Conservation (phyloP, 2,329 filamentous ascomycete genomes). For the Trichoderma citrinoviride region DNA sequence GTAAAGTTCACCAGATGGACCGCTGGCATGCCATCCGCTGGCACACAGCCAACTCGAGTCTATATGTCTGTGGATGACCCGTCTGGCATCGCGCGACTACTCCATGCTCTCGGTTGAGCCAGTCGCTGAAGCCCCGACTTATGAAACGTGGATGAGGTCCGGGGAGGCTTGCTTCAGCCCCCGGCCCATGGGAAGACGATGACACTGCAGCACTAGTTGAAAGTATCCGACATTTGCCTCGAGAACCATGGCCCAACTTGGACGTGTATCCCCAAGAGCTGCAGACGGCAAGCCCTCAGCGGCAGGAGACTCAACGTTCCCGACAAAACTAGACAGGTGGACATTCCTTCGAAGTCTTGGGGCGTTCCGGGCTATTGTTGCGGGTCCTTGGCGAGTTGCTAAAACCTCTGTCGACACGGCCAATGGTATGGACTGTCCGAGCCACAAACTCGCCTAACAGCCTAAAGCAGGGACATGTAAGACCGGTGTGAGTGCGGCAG, state of each 20-base stretch:
- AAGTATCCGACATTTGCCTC: neutral
- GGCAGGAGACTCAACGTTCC: neutral
- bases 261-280: neutral
- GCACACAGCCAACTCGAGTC: neutral
- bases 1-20: neutral
- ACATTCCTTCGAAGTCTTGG: neutral
- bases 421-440: neutral
- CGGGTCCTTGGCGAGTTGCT: constrained; percentile 2
- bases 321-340: constrained; percentile 3
- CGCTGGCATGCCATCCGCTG: neutral
- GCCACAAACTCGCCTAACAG: constrained; percentile 1
- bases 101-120: neutral
- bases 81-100: neutral
- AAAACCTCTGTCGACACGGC: neutral
- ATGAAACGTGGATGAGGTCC: neutral
- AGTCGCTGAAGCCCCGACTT: neutral
- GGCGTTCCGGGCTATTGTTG: neutral
- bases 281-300: neutral
- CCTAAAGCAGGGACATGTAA: neutral
- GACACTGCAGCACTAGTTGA: constrained; percentile 2
- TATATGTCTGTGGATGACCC: neutral
- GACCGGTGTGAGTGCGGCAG: neutral
- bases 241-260: neutral
- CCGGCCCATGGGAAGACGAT: neutral
- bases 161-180: neutral